These are phyloP conservation scores for Tuber microsphaerosporum DNA, from an alignment of 495 filamentous ascomycete species.

Conservation along the genomic window DNA sequence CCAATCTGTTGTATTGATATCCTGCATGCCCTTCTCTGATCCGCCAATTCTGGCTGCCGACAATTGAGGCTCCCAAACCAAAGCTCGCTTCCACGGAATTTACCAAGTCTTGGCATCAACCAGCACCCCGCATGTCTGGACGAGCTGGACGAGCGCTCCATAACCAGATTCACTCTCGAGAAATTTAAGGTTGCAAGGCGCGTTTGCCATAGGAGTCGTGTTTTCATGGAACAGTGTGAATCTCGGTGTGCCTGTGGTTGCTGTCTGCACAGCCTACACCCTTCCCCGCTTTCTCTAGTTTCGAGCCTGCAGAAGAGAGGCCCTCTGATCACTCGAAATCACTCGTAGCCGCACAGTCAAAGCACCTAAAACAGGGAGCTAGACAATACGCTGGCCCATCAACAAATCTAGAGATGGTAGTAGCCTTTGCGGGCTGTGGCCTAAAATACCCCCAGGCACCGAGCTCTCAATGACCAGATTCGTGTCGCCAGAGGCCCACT, in stretches of 20 bases:
- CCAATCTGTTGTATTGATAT: slow-evolving; percentile 1
- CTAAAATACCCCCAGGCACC: not conserved
- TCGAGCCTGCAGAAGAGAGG: not conserved
- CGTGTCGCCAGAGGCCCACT: not conserved
- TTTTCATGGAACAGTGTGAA: not conserved
- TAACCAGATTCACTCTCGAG: not conserved
- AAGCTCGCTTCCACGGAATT: slow-evolving; percentile 4
- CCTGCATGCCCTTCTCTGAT: slow-evolving; percentile 3
- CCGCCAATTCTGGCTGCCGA: not conserved
- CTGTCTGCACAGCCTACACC: not conserved
- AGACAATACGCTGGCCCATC: not conserved
- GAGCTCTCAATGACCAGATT: not conserved
- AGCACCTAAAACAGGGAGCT: not conserved
- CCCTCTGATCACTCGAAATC: not conserved
- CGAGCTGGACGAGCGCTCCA: not conserved
- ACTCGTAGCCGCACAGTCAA: not conserved
- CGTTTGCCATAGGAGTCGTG: not conserved
- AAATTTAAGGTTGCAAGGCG: not conserved
- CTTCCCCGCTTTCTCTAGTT: not conserved
- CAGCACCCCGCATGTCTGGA: not conserved
- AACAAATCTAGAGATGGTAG: not conserved
- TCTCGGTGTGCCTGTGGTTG: not conserved
- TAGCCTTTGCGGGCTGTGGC: not conserved
- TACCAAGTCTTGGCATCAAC: slow-evolving; percentile 5
- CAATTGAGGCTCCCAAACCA: not conserved